Base-by-base conservation (phyloP, 2,329 filamentous ascomycete species). In the Colletotrichum shisoi region DNA sequence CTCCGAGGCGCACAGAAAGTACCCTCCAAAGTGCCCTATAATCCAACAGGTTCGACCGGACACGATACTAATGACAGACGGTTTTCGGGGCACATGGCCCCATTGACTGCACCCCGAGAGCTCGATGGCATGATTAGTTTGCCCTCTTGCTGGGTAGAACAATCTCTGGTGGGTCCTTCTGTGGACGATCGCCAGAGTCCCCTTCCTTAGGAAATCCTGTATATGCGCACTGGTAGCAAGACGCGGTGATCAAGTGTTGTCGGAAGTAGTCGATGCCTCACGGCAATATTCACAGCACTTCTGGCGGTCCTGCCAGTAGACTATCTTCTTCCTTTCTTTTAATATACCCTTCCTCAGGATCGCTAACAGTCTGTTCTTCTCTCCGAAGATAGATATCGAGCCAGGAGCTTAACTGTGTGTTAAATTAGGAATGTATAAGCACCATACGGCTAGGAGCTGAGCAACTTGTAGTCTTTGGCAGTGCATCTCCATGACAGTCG, bases 31-130 rank as follows among this genome's bases (percentile, higher is more conserved):
- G n/a, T n/a, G n/a, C n/a, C n/a, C n/a, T n/a, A n/a, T n/a, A n/a
- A n/a, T n/a, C n/a, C n/a, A n/a, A n/a, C n/a, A n/a, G 78, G 78
- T 0, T 83, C 81, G 81, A 72, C 71, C 39, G 40, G 67, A 40
- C 27, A 42, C 44, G 62, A 68, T 63, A 49, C 65, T 62, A 68
- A 68, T 68, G 40, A 54, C 49, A 65, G 54, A 40, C 19, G 44
- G 19, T 24, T 5, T 39, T 37, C 44, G 42, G 57, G 19, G 48
- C 65, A 68, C 65, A 68, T 68, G 65, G 61, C 62, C 27, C 61
- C 31, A 51, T 68, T 19, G 39, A 27, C 12, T 40, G 27, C 44
- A 24, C 17, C 62, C 19, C 13, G 9, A 39, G 31, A 57, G 34
- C 39, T 53, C 45, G 54, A 44, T 13, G 3, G 12, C 31, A 40